phyloP scores from a whole-genome alignment of 2,329 filamentous ascomycete genomes.

The Phoma sp. region DNA sequence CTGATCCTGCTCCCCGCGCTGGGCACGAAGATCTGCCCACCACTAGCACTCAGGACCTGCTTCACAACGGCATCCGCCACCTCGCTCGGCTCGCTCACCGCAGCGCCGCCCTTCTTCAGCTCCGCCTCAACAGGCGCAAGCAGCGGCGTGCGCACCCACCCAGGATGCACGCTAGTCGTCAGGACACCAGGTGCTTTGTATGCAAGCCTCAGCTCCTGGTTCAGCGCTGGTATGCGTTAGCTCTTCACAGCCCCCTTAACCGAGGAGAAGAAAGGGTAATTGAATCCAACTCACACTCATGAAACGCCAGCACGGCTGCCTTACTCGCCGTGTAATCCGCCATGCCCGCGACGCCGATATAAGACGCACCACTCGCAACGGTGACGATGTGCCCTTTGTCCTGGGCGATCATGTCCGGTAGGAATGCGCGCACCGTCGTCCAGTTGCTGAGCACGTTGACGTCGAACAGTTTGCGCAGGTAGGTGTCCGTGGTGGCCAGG shows the following conservation, averaged over 20 bases:
- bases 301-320: constrained; percentile 59
- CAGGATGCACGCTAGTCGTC: constrained; percentile 53
- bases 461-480: constrained; percentile 44
- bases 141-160: constrained; percentile 52
- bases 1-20: constrained; percentile 23
- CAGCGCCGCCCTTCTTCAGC: constrained; percentile 38
- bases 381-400: constrained; percentile 62
- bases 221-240: constrained; percentile 30
- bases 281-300: constrained; percentile 51
- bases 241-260: too few relatives aligned
- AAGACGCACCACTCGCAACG: constrained; percentile 61
- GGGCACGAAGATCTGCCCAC: constrained; percentile 52
- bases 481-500: constrained; percentile 38
- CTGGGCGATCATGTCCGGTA: constrained; percentile 44
- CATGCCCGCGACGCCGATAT: constrained; percentile 55
- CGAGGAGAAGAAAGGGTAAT: too few relatives aligned
- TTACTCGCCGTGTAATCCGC: constrained; percentile 62
- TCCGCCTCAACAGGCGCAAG: constrained; percentile 39
- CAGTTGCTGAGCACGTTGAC: constrained; percentile 49
- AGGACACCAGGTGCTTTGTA: constrained; percentile 51
- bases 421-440: constrained; percentile 43
- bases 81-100: constrained; percentile 47
- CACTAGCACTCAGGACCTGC: constrained; percentile 48
- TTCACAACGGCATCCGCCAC: constrained; percentile 52
- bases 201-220: constrained; percentile 48